Evolutionary conservation across 2,329 filamentous ascomycete genomes (phyloP).

Genomic region (Ceratocystis variospora): DNA sequence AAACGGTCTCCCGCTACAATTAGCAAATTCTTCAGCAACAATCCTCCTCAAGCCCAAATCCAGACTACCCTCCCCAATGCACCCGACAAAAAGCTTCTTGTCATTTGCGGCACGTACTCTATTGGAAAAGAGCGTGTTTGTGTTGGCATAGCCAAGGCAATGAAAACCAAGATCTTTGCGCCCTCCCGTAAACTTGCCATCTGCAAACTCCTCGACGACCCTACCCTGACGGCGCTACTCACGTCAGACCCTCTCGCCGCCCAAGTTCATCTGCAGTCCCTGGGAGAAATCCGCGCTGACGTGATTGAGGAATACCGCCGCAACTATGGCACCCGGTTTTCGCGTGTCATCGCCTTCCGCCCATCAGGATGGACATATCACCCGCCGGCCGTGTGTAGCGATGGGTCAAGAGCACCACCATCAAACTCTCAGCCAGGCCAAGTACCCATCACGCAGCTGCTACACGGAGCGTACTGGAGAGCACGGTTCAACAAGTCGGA

Average conservation of each 20-base stretch:
- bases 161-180: conserved; percentile 81
- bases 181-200: conserved; percentile 71
- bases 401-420: conserved; percentile 11
- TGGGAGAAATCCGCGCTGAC: conserved; percentile 86
- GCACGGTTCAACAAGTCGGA: conserved; percentile 58
- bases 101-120: conserved; percentile 91
- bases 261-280: conserved; percentile 93
- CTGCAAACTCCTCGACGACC: conserved; percentile 70
- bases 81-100: conserved; percentile 41
- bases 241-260: conserved; percentile 70
- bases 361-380: conserved; percentile 92
- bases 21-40: conserved; percentile 38
- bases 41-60: conserved; percentile 22
- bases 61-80: conserved; percentile 25
- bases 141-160: conserved; percentile 73
- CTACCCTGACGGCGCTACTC: conserved; percentile 62
- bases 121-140: conserved; percentile 97
- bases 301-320: conserved; percentile 82
- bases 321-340: conserved; percentile 66
- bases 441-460: conserved; percentile 37
- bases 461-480: conserved; percentile 56
- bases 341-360: conserved; percentile 75
- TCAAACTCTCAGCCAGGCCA: conserved; percentile 34
- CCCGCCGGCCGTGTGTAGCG: conserved; percentile 37
- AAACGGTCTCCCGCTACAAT: conserved; percentile 29